phyloP scores from a whole-genome alignment of 2,329 filamentous ascomycete genomes.

The Talaromyces islandicus region DNA sequence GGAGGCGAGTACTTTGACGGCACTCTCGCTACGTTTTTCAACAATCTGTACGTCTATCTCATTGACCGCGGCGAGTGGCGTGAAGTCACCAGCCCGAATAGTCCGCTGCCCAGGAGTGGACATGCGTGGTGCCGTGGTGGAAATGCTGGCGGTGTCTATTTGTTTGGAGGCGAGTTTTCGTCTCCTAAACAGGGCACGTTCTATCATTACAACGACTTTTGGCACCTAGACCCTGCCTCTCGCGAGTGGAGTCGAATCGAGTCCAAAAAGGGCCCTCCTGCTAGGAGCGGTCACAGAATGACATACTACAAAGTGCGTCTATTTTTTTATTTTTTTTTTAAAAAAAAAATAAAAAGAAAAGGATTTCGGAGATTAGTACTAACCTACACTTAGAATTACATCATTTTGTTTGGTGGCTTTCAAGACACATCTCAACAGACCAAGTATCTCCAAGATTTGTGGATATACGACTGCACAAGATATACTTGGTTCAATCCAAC shows the following conservation, averaged over 20 bases:
- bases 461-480: conserved; percentile 88
- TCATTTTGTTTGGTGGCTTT: conserved; percentile 92
- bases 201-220: conserved; percentile 99
- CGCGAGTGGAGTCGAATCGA: conserved; percentile 92
- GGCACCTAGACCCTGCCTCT: conserved; percentile 75
- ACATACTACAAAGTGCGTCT: conserved; percentile 70
- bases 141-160: conserved; percentile 77
- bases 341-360: too few relatives aligned
- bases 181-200: conserved; percentile 97
- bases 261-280: conserved; percentile 68
- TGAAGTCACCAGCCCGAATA: conserved; percentile 82
- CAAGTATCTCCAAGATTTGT: conserved; percentile 87
- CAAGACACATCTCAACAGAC: conserved; percentile 95
- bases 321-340: not conserved
- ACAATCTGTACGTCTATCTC: conserved; percentile 63
- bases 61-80: conserved; percentile 87
- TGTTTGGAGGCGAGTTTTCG: conserved; percentile 83
- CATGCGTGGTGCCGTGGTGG: conserved; percentile 92
- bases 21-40: conserved; percentile 67
- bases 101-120: conserved; percentile 80
- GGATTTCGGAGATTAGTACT: not conserved
- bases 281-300: conserved; percentile 90
- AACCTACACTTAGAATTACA: conserved; percentile 59
- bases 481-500: conserved; percentile 77
- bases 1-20: conserved; percentile 97